Percentiles rank a stretch among this genome's conserved stretches.
Evolutionary conservation across 2,329 filamentous ascomycete species (phyloP).

Genomic region (Penicillium sp.): DNA sequence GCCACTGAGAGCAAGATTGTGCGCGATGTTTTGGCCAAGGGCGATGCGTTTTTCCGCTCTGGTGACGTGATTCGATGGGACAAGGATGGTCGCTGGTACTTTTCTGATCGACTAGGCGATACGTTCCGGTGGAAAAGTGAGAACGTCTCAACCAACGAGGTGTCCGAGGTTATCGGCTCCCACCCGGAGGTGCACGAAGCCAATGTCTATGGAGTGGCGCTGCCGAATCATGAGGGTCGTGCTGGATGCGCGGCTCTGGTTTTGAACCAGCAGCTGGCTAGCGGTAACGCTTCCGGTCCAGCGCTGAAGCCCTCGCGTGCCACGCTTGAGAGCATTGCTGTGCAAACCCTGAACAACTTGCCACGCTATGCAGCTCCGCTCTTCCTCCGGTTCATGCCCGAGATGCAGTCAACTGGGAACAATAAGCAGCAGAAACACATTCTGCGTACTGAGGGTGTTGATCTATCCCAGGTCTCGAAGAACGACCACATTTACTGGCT

Average conservation of each 20-base stretch:
- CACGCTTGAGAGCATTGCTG: conserved; percentile 60
- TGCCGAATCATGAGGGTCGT: conserved; percentile 66
- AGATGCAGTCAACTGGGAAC: conserved; percentile 73
- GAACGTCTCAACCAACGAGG: conserved; percentile 80
- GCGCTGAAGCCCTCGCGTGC: conserved; percentile 37
- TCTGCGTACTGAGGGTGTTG: conserved; percentile 71
- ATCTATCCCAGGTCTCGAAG: conserved; percentile 51
- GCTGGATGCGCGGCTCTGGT: conserved; percentile 79
- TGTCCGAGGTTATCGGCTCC: conserved; percentile 70
- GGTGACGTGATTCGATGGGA: conserved; percentile 80
- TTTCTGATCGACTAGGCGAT: conserved; percentile 66
- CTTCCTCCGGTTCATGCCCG: conserved; percentile 69
- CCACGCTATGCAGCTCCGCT: conserved; percentile 76
- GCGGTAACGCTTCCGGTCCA: conserved; percentile 15
- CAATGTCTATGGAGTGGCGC: conserved; percentile 80
- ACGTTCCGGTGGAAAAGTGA: conserved; percentile 68
- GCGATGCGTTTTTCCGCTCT: conserved; percentile 79
- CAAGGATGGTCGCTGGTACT: conserved; percentile 70
- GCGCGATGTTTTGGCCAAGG: conserved; percentile 69
- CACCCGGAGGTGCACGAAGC: conserved; percentile 71
- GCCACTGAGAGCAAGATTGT: conserved; percentile 75
- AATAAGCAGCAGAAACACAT: conserved; percentile 85
- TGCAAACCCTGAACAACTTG: conserved; percentile 58
- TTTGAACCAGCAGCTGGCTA: conserved; percentile 46
- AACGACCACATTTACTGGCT: conserved; percentile 66